Base-by-base conservation (phyloP, 192 early-diverging fungal genomes). In the Chytriomyces sp. region DNA sequence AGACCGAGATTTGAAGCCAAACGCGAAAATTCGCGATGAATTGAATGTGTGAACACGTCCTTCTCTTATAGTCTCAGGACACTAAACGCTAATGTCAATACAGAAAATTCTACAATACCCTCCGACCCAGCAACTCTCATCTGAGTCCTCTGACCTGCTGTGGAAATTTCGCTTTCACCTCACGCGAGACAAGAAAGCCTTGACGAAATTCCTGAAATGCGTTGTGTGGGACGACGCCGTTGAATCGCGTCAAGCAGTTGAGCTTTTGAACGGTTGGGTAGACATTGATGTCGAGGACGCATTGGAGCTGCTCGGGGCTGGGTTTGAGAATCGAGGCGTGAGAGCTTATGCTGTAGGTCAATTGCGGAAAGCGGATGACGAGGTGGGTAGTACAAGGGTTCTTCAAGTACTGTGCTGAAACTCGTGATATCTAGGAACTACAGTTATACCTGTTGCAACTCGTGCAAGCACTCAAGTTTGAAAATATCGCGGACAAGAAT, bases 161-260 rank as follows among this genome's bases (percentile, higher is more conserved):
- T 99, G 98, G 98, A 98, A 97, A 73, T 99, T 96, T 77, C 85
- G 98, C 59, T 98, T 93, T 64, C 96, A 97, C 70, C 81, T 99
- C 44, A 93, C 95, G 26, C 79, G 92, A 26, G 95, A 99, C 82
- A 96, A 95, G 67, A 91, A 91, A 82, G 96, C 98, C 0, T 81
- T 98, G 57, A 98, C 98, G 55, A 99, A 99, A 78, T 99, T 99
- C 80, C 79, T 99, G 17, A 95, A 94, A 75, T 95, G 91, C 58
- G 98, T 99, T 8, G 90, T 91, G 4, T 99, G 98, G 98, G 87
- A 82, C 31, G 98, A 99, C 67, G 76, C 89, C 2, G 89, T 92
- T 22, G 98, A 99, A 79, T 86, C 86, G 3, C 90, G 93, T 63
- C 95, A 98, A 78, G 98, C 98, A 0, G 91, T 92, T 0, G 94